These are phyloP conservation scores for Kingdonia uniflora DNA, from an alignment of 164 flowering plant genomes.

Conservation along the genomic window DNA sequence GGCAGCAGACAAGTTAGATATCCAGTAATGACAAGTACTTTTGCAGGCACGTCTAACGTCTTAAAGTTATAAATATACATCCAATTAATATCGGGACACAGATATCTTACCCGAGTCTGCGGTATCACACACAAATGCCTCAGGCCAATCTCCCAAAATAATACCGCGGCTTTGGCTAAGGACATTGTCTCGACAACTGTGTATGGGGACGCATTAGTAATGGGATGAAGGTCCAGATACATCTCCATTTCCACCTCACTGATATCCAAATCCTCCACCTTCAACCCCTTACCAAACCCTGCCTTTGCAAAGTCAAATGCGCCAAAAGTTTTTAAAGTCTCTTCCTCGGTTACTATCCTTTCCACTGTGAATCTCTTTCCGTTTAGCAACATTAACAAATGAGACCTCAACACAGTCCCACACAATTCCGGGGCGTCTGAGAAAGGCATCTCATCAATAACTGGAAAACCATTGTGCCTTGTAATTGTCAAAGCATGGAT, in stretches of 20 bases:
- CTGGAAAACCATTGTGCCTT: slow-evolving; percentile 83
- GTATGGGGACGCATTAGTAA: slow-evolving; percentile 80
- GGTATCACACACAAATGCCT: slow-evolving; percentile 87
- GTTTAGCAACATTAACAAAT: slow-evolving; percentile 68
- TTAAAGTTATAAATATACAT: too few species aligned
- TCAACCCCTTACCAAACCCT: slow-evolving; percentile 78
- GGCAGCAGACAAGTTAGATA: neutral
- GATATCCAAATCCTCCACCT: slow-evolving; percentile 63
- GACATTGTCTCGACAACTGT: slow-evolving; percentile 92
- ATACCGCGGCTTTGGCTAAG: slow-evolving; percentile 81
- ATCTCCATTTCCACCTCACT: slow-evolving; percentile 73
- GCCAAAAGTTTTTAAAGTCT: slow-evolving; percentile 30
- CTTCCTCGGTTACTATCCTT: slow-evolving; percentile 24
- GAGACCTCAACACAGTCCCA: slow-evolving; percentile 80
- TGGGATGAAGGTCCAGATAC: slow-evolving; percentile 94
- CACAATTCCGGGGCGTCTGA: slow-evolving; percentile 61
- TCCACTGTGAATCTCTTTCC: slow-evolving; percentile 47
- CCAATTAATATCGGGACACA: too few species aligned
- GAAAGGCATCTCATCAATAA: slow-evolving; percentile 80
- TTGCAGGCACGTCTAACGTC: too few species aligned
- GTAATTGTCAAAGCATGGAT: slow-evolving; percentile 39
- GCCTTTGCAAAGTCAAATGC: slow-evolving; percentile 85
- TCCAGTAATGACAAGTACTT: neutral
- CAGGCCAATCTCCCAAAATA: slow-evolving; percentile 72
- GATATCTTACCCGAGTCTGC: slow-evolving; percentile 60